Base-by-base conservation (phyloP, 352 stramenopile genomes). In the Phytophthora lateralis region DNA sequence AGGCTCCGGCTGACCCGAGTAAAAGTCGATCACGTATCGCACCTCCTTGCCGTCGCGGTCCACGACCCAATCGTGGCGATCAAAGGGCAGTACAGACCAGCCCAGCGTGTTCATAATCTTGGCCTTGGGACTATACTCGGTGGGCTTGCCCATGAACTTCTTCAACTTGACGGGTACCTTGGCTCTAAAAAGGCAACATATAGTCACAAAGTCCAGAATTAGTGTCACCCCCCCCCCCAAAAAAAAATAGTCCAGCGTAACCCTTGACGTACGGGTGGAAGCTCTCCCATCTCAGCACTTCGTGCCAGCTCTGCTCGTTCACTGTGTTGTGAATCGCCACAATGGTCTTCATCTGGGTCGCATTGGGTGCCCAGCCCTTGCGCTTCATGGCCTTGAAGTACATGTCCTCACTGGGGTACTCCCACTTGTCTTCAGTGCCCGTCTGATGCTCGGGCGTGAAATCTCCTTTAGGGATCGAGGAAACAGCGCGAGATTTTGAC, bases 11-110 rank as follows among this genome's bases (percentile, higher is more conserved):
- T 98, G 94, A 50, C 98, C 95, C 27, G 97, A 91, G 76, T 99
- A 99, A 72, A 99, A 99, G 78, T 99, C 97, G 80, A 99, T 99
- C 37, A 99, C 89, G 73, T 99, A 99, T 29, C 97, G 90, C 48
- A 98, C 89, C 66, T 98, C 86, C 47, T 90, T 88, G 48, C 91
- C 91, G 27, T 88, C 81, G 50, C 95, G 82, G 46, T 98, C 84
- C 14, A 99, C 88, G 26, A 98, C 91, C 97, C 97, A 99, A 82
- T 99, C 97, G 76, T 99, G 97, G 30, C 97, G 87, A 76, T 99
- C 97, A 69, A 99, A 99, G 6, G 97, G 97, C 59, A 78, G 89
- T 81, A 95, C 98, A 51, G 61, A 95, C 83, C 81, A 93, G n/a
- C 84, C 84, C 38, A 93, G 50, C 29, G 80, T 70, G 64, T 97